Evolutionary conservation across 306 rosid genomes (phyloP).

Genomic region (Leucaena leucocephala): DNA sequence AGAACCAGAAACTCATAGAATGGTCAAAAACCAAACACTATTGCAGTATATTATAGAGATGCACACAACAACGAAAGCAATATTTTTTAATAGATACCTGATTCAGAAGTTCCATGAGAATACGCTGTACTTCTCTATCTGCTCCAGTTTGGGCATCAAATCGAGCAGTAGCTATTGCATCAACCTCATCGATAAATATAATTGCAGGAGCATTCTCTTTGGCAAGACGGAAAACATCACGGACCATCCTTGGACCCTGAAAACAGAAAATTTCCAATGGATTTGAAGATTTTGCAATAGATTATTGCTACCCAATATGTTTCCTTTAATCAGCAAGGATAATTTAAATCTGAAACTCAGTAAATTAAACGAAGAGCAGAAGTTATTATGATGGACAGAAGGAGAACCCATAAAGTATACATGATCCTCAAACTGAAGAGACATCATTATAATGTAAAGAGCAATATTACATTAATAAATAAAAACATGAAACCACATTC

Average conservation of each 20-base stretch:
- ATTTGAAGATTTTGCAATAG: slow-evolving; percentile 19
- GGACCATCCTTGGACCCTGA: slow-evolving; percentile 98
- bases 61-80: slow-evolving; percentile 9
- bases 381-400: background rate
- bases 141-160: slow-evolving; percentile 99
- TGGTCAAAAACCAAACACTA: background rate
- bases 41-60: background rate
- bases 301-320: slow-evolving; percentile 10
- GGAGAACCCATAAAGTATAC: background rate
- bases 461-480: background rate
- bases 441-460: background rate
- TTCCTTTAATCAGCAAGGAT: background rate
- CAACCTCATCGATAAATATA: slow-evolving; percentile 97
- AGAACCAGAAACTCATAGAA: slow-evolving; percentile 5
- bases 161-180: slow-evolving; percentile 97
- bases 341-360: background rate
- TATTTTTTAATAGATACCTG: slow-evolving; percentile 55
- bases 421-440: slow-evolving; percentile 9
- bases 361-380: slow-evolving; percentile 6
- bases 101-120: slow-evolving; percentile 96
- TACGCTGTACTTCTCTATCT: slow-evolving; percentile 98
- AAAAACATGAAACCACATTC: slow-evolving; percentile 16
- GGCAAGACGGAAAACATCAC: slow-evolving; percentile 99
- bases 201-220: slow-evolving; percentile 99
- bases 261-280: slow-evolving; percentile 26